These are phyloP conservation scores for Exophiala spinifera DNA, from an alignment of 2,329 filamentous ascomycete species.

Conservation along the genomic window DNA sequence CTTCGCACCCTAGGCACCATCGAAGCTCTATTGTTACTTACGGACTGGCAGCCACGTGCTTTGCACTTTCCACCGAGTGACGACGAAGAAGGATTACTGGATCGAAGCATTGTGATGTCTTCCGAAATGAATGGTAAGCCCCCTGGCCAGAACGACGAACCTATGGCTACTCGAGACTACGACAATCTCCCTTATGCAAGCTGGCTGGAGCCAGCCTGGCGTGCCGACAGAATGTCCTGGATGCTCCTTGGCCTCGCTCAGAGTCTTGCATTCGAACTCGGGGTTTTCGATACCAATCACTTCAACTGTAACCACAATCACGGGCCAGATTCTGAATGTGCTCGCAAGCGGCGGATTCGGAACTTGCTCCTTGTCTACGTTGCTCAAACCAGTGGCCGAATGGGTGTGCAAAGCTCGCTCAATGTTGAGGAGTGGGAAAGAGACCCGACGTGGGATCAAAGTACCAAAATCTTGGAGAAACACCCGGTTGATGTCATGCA, in stretches of 20 bases:
- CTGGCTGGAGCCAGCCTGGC: conserved; percentile 95
- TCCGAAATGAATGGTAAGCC: conserved; percentile 43
- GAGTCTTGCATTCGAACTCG: conserved; percentile 67
- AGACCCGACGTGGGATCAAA: conserved; percentile 28
- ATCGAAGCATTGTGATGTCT: conserved; percentile 66
- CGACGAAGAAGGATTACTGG: conserved; percentile 61
- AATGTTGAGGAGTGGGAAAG: conserved; percentile 45
- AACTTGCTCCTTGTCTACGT: conserved; percentile 85
- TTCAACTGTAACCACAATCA: conserved; percentile 46
- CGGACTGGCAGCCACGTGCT: conserved; percentile 94
- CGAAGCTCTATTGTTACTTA: conserved; percentile 88
- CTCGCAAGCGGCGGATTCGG: conserved; percentile 78
- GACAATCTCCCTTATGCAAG: conserved; percentile 70
- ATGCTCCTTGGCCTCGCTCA: conserved; percentile 56
- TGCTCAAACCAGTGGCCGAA: conserved; percentile 85
- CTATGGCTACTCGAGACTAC: conserved; percentile 39
- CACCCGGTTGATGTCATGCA: conserved; percentile 57
- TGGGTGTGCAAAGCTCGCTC: conserved; percentile 93
- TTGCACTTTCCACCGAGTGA: conserved; percentile 82
- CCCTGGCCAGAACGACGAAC: conserved; percentile 34
- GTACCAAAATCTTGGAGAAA: conserved; percentile 20
- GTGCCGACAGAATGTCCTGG: conserved; percentile 62
- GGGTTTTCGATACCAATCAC: conserved; percentile 77
- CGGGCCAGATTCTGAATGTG: conserved; percentile 63
- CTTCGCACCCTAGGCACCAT: conserved; percentile 88